Percentiles rank a stretch among this genome's conserved stretches.
Conservation (phyloP, 2,329 filamentous ascomycete species). For the Sarocladium oryzae region DNA sequence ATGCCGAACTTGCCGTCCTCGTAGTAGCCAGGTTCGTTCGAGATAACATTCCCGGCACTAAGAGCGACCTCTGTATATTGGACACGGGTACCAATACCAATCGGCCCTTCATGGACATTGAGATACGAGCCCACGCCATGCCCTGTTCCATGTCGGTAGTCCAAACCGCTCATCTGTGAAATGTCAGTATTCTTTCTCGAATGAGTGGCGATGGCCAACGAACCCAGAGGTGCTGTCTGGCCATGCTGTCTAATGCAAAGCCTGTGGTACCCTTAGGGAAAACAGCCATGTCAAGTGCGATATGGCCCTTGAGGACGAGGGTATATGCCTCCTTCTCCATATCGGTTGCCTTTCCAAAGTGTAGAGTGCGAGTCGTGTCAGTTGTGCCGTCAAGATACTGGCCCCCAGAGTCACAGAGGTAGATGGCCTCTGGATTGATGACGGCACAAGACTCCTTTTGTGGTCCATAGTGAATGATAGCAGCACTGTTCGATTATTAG, state of each 20-base stretch:
- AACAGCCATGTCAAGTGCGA: slow-evolving; percentile 75
- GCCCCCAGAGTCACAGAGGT: slow-evolving; percentile 95
- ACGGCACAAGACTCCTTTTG: slow-evolving; percentile 73
- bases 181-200: neutral
- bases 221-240: slow-evolving; percentile 89
- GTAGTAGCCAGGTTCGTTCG: slow-evolving; percentile 94
- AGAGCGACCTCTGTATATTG: slow-evolving; percentile 89
- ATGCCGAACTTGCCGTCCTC: slow-evolving; percentile 94
- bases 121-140: slow-evolving; percentile 93
- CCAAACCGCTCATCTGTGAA: slow-evolving; percentile 58
- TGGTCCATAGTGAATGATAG: slow-evolving; percentile 92
- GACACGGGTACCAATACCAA: slow-evolving; percentile 87
- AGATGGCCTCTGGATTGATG: slow-evolving; percentile 80
- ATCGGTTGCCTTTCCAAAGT: slow-evolving; percentile 78
- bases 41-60: slow-evolving; percentile 88
- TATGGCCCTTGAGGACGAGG: slow-evolving; percentile 88
- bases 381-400: slow-evolving; percentile 95
- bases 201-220: slow-evolving; percentile 18
- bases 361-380: slow-evolving; percentile 87
- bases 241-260: slow-evolving; percentile 81
- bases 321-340: slow-evolving; percentile 89
- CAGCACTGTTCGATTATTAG: slow-evolving; percentile 55
- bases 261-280: slow-evolving; percentile 96
- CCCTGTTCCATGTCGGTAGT: slow-evolving; percentile 94
- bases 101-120: slow-evolving; percentile 96